phyloP scores from a whole-genome alignment of 139 green algal species.

The Chlamydomonas sphaeroides region DNA sequence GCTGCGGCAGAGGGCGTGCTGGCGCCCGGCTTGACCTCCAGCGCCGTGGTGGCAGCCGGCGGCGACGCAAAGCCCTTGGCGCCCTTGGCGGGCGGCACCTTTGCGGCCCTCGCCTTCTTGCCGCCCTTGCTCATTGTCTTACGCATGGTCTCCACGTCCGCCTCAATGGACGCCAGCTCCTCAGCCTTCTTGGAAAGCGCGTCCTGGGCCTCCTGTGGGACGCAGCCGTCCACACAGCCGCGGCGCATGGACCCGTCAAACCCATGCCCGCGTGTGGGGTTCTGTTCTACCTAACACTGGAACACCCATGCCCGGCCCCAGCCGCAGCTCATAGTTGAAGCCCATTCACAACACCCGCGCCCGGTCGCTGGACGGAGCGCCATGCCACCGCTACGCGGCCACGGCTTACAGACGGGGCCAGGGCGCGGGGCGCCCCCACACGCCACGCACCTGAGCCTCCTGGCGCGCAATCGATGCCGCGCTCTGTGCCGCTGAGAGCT shows the following conservation, averaged over 20 bases:
- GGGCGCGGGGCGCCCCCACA: too few species aligned
- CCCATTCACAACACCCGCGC: too few species aligned
- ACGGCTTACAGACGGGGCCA: too few species aligned
- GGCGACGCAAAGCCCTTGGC: conserved; percentile 42
- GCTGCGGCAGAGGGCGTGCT: background rate
- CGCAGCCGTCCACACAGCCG: too few species aligned
- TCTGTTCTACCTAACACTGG: too few species aligned
- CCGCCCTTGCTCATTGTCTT: conserved; percentile 35
- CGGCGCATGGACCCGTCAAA: too few species aligned
- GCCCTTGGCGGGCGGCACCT: conserved; percentile 15
- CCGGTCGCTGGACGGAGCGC: too few species aligned
- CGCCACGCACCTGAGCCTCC: conserved; percentile 38
- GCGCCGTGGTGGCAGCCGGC: background rate
- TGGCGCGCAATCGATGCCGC: background rate
- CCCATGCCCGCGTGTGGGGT: too few species aligned
- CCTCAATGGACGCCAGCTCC: conserved; percentile 47
- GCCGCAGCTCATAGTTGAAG: too few species aligned
- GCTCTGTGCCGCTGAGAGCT: background rate
- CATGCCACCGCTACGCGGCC: too few species aligned
- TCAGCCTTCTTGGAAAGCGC: conserved; percentile 28
- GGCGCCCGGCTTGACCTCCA: too few species aligned
- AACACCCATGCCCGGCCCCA: too few species aligned
- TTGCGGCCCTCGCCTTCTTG: background rate
- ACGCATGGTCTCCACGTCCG: conserved; percentile 48
- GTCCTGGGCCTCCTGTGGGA: conserved; percentile 32